phyloP scores from a whole-genome alignment of 208 protist genomes.

The Trypanosoma theileri region DNA sequence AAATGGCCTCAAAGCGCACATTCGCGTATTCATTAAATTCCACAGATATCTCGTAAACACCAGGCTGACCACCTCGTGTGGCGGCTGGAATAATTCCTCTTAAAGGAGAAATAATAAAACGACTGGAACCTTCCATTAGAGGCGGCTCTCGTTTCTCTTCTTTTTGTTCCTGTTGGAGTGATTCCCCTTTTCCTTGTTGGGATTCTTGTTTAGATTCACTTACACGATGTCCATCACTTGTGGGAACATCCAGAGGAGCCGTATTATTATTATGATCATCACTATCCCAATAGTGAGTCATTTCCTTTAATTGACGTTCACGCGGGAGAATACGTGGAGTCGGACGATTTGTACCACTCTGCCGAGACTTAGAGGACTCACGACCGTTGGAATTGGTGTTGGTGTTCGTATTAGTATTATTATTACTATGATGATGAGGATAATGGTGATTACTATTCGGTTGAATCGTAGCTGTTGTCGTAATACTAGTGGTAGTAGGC shows the following conservation, averaged over 20 bases:
- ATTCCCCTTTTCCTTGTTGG: not conserved
- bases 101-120: conserved; percentile 49
- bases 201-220: not conserved
- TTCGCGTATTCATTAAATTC: conserved; percentile 65
- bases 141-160: conserved; percentile 5
- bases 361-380: no score
- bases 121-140: conserved; percentile 37
- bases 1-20: conserved; percentile 72
- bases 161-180: not conserved
- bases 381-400: no score
- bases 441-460: not conserved
- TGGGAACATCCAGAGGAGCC: not conserved
- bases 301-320: conserved; percentile 11
- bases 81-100: conserved; percentile 61
- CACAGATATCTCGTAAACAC: conserved; percentile 40
- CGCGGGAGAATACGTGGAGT: conserved; percentile 8
- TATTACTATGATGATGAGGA: not conserved
- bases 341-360: not conserved
- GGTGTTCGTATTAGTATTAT: not conserved
- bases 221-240: not conserved
- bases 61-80: conserved; percentile 67
- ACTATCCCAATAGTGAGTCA: conserved; percentile 23
- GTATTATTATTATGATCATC: conserved; percentile 20
- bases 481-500: not conserved
- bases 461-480: not conserved